Evolutionary conservation across 1,284 basidiomycete genomes (phyloP).

Genomic region (Inonotus hispidus): DNA sequence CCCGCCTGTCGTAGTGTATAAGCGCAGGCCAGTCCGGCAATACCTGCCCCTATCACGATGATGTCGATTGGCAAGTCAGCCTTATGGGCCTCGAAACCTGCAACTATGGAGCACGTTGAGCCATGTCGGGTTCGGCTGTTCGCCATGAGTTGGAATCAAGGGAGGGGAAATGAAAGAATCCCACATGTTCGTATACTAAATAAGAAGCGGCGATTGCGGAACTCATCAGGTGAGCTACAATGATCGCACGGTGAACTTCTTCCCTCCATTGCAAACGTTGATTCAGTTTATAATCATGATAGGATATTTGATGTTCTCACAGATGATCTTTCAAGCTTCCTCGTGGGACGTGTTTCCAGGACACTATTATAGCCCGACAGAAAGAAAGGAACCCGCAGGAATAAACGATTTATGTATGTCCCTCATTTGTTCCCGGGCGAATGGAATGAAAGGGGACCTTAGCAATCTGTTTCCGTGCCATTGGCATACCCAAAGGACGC

Average conservation of each 20-base stretch:
- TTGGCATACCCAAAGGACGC: too few species aligned
- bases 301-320: not conserved
- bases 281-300: not conserved
- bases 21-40: slow-evolving; percentile 44
- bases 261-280: not conserved
- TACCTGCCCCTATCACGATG: slow-evolving; percentile 24
- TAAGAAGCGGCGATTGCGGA: not conserved
- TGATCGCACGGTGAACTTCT: not conserved
- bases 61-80: slow-evolving; percentile 18
- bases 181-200: not conserved
- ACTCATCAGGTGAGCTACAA: not conserved
- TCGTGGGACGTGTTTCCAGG: not conserved
- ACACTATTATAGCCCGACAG: too few species aligned
- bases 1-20: slow-evolving; percentile 43
- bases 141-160: not conserved
- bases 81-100: not conserved
- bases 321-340: not conserved
- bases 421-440: not conserved
- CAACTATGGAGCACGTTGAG: not conserved
- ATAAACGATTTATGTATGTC: too few species aligned
- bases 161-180: not conserved
- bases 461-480: too few species aligned
- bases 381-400: too few species aligned
- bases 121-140: not conserved
- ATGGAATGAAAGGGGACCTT: not conserved